phyloP scores from a whole-genome alignment of 2,329 filamentous ascomycete species.

The Raffaelea albimanens region DNA sequence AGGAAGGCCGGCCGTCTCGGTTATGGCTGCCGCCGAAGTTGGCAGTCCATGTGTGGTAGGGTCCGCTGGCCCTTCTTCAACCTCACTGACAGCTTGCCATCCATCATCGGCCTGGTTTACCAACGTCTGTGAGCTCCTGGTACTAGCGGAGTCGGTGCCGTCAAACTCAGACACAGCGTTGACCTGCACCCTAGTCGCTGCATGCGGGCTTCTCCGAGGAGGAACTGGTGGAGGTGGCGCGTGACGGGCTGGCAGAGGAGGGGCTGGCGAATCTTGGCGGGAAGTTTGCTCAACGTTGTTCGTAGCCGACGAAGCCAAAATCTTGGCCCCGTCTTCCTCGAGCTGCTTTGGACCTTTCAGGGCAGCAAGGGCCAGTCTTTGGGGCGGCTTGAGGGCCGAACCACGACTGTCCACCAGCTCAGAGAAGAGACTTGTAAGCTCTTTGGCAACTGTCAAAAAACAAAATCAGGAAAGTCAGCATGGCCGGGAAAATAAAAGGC shows the following conservation, averaged over 20 bases:
- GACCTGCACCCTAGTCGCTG: conserved; percentile 15
- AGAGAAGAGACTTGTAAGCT: conserved; percentile 61
- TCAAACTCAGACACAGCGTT: conserved; percentile 17
- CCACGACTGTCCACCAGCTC: conserved; percentile 56
- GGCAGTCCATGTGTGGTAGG: neutral
- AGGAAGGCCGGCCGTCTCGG: neutral
- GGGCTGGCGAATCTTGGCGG: conserved; percentile 16
- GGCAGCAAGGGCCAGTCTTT: conserved; percentile 71
- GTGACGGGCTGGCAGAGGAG: conserved; percentile 40
- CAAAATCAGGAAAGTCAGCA: neutral
- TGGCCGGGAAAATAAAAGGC: neutral
- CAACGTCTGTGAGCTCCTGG: conserved; percentile 41
- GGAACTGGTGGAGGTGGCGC: conserved; percentile 26
- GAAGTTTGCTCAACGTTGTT: too few relatives aligned
- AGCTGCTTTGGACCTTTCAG: conserved; percentile 35
- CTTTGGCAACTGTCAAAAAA: conserved; percentile 59
- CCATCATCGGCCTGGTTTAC: conserved; percentile 32
- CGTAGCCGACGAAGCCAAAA: too few relatives aligned
- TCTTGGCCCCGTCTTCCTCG: conserved; percentile 10
- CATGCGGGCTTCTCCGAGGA: conserved; percentile 13
- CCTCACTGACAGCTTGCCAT: conserved; percentile 20
- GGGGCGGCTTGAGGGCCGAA: conserved; percentile 58
- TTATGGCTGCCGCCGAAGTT: neutral
- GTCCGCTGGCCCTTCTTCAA: neutral
- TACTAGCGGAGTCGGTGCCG: conserved; percentile 32